Base-by-base conservation (phyloP, 1,284 basidiomycete species). In the Bondarzewia mesenterica region DNA sequence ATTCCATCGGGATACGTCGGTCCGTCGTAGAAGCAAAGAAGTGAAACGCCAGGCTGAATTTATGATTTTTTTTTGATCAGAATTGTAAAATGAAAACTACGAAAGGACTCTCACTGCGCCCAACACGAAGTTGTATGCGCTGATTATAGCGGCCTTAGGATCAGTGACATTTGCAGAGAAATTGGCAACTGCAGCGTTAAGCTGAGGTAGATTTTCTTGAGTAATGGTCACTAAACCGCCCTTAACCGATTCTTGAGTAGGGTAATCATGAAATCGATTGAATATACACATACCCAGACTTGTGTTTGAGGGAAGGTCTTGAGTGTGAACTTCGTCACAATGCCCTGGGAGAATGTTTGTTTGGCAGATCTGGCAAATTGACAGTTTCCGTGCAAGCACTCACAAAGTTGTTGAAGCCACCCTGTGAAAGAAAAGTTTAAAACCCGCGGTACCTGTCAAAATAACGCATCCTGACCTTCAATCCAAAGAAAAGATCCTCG, bases 341-440 rank as follows among this genome's bases (percentile, higher is more conserved):
- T 20, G 16, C 44, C 38, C 44, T 46, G 39, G 20, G 15, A n/a
- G 16, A 25, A 20, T 15, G 21, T n/a, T 14, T 20, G 27, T 12
- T 43, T 26, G 15, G 22, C n/a, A 35, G 27, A 12, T 42, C 20
- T 38, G 4, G 14, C 39, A 16, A n/a, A 25, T 14, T 21, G 18
- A 7, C 4, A 12, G 14, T n/a, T n/a, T n/a, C n/a, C n/a, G n/a
- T n/a, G n/a, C n/a, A n/a, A n/a, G n/a, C n/a, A n/a, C 49, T 21
- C 39, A 52, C 51, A 23, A 51, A 52, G 49, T 52, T 52, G 42
- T 52, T 52, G 32, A 51, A 51, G 12, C 51, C 49, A 22, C 51
- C 51, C 51, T 50, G 36, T 20, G 15, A 32, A 23, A 5, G 1
- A 25, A 5, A n/a, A 42, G 27, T 20, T n/a, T n/a, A n/a, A n/a